These are phyloP conservation scores for Cetraspora pellucida DNA, from an alignment of 192 early-diverging fungal genomes.

Conservation along the genomic window DNA sequence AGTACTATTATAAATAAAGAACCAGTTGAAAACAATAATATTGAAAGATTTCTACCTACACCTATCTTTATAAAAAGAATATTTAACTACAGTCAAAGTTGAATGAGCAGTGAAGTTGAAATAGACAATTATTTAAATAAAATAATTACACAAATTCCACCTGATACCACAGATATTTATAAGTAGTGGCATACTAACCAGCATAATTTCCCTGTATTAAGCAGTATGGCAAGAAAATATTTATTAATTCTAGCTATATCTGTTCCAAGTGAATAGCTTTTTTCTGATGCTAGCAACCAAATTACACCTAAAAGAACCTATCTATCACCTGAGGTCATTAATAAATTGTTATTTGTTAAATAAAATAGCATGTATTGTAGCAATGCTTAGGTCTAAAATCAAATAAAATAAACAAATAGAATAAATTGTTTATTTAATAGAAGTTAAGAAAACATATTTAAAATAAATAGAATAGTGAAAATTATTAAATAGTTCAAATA, in stretches of 20 bases:
- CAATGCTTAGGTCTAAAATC: too few relatives aligned
- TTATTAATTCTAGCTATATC: conserved; percentile 11
- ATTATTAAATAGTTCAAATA: too few relatives aligned
- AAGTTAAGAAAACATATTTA: too few relatives aligned
- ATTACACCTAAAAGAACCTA: neutral
- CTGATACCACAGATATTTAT: neutral
- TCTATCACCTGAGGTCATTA: neutral
- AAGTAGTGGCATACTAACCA: conserved; percentile 6
- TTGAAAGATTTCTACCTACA: too few relatives aligned
- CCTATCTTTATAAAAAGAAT: too few relatives aligned
- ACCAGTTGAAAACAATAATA: too few relatives aligned
- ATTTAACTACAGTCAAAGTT: neutral
- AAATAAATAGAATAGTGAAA: too few relatives aligned
- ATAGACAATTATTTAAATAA: conserved; percentile 7
- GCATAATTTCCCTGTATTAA: neutral
- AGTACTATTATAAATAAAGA: too few relatives aligned
- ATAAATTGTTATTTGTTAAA: conserved; percentile 4
- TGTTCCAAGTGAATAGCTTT: neutral
- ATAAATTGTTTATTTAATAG: too few relatives aligned
- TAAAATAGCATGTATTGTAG: neutral
- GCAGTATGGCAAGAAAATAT: neutral
- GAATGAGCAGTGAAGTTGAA: neutral
- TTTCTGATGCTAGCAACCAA: conserved; percentile 4
- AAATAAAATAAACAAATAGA: too few relatives aligned
- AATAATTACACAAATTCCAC: neutral